Evolutionary conservation across 352 stramenopile genomes (phyloP).

Genomic region (Globisporangium radiosum): DNA sequence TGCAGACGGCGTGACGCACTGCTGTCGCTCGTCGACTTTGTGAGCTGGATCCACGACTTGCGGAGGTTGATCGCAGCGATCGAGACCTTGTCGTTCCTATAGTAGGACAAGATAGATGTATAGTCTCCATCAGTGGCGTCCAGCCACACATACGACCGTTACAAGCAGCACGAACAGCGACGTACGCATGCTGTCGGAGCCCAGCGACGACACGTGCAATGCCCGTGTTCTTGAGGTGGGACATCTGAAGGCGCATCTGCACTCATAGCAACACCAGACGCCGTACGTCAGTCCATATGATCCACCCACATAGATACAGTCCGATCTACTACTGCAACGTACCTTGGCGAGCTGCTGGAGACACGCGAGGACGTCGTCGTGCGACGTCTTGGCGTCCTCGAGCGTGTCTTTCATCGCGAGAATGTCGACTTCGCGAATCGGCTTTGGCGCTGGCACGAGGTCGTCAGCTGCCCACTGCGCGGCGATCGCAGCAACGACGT

Average conservation of each 20-base stretch:
- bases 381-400: constrained; percentile 32
- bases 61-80: constrained; percentile 56
- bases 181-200: constrained; percentile 71
- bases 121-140: background rate
- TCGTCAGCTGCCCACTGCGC: constrained; percentile 47
- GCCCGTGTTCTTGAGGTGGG: constrained; percentile 58
- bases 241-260: constrained; percentile 58
- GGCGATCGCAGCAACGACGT: constrained; percentile 28
- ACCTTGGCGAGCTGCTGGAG: constrained; percentile 50
- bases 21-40: constrained; percentile 30
- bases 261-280: background rate
- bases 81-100: constrained; percentile 77
- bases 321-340: background rate
- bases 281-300: background rate
- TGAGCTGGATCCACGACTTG: constrained; percentile 65
- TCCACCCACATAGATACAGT: background rate
- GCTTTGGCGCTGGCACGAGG: constrained; percentile 36
- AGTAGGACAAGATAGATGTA: background rate
- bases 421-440: constrained; percentile 50
- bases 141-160: too few species aligned
- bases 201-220: constrained; percentile 58
- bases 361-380: constrained; percentile 61
- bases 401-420: constrained; percentile 54
- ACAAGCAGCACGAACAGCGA: background rate
- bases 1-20: constrained; percentile 8